Evolutionary conservation across 371 early-diverging fungal genomes (phyloP), one percentile per base, ranked within the genome.

Genomic region (Dichotomocladium elegans): DNA sequence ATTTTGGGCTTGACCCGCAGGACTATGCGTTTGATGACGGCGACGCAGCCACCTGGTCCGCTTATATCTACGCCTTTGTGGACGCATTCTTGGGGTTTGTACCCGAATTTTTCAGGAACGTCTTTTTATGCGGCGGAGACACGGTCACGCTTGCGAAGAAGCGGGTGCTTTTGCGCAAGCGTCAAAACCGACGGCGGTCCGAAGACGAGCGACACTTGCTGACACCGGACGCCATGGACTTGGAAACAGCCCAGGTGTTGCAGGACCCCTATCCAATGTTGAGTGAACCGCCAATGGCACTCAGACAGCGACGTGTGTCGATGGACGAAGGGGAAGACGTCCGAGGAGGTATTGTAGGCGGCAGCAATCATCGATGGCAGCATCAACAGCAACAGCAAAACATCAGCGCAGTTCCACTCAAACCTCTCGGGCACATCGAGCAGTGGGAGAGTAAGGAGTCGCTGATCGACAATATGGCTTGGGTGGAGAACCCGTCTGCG

Each of bases 71-170:
- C 51, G 77, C 77, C 1, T 45, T 77, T 26, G 44, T 59, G 1
- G 77, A 77, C 53, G 67, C 62, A 15, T 73, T 61, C 21, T 48
- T 77, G 22, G 50, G 61, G 2, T 77, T 68, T 42, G 63, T 77
- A 10, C 77, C 77, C 11, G 65, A 73, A 41, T 73, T 77, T 51
- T 37, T 77, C 14, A 40, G 48, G 7, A 68, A 67, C 24, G 63
- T 77, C 2, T 53, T 77, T 21, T 61, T 57, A 35, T 77, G 77
- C 51, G 73, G 77, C 14, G 61, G 60, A 1, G 77, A 71, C 35
- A 66, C 73, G 2, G 62, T 59, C 22, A 47, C 50, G 14, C 31
- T 77, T 30, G 74, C 66, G 19, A 57, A 63, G 43, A 77, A 77
- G 33, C 71, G 77, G 3, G 60, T 68, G 19, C 59, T 68, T 15